Evolutionary conservation across 257 asterid species (phyloP).

Genomic region (Vinca minor): DNA sequence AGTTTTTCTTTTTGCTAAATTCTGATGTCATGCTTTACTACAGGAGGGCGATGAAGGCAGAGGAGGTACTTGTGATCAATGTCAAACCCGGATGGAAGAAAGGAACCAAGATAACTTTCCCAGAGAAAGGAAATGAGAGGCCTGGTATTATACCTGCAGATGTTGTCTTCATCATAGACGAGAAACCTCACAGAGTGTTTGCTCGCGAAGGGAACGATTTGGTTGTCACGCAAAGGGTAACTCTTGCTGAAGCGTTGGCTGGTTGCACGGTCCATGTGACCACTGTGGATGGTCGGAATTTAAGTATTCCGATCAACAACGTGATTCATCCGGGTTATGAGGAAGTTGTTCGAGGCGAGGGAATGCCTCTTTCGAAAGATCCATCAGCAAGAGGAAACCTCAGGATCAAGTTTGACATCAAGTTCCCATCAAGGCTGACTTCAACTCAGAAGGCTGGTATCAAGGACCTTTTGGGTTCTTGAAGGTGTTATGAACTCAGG

Average conservation of each 20-base stretch:
- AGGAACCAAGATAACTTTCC: slow-evolving; percentile 46
- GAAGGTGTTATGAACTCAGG: not conserved
- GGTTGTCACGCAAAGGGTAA: slow-evolving; percentile 22
- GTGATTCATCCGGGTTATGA: slow-evolving; percentile 31
- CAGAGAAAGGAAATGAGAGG: slow-evolving; percentile 36
- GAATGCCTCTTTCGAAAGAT: slow-evolving; percentile 38
- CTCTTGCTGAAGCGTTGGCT: slow-evolving; percentile 34
- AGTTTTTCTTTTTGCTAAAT: no score
- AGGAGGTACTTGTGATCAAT: slow-evolving; percentile 28
- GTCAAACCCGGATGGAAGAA: slow-evolving; percentile 44
- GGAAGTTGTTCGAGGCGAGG: slow-evolving; percentile 35
- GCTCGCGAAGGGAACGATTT: slow-evolving; percentile 45
- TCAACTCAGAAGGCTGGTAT: slow-evolving; percentile 30
- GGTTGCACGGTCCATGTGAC: slow-evolving; percentile 31
- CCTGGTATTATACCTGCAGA: slow-evolving; percentile 36
- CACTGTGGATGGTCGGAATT: slow-evolving; percentile 33
- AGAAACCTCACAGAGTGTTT: slow-evolving; percentile 35
- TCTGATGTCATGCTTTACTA: not conserved
- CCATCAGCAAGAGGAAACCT: slow-evolving; percentile 32
- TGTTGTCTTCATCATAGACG: slow-evolving; percentile 37
- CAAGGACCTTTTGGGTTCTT: slow-evolving; percentile 31
- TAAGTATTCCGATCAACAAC: slow-evolving; percentile 27
- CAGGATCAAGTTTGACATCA: slow-evolving; percentile 42
- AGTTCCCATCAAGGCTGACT: slow-evolving; percentile 33
- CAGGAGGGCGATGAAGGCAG: slow-evolving; percentile 23